Conservation (phyloP, 2,329 filamentous ascomycete genomes). For the Sarocladium strictum region DNA sequence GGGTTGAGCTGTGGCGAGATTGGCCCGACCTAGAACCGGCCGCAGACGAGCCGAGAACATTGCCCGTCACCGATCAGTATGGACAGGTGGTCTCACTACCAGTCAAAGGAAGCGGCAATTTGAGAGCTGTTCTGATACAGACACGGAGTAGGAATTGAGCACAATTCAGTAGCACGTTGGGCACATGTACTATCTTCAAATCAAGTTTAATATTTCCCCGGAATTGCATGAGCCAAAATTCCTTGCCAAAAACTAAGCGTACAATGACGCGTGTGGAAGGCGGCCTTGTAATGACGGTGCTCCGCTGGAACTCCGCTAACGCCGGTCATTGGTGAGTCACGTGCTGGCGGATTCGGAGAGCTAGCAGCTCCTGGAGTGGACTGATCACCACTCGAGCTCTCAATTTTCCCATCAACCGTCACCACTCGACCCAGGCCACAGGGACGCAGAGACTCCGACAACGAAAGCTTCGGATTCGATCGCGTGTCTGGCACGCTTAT, state of each 20-base stretch:
- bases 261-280: neutral
- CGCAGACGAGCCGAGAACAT: conserved; percentile 19
- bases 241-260: neutral
- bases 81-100: conserved; percentile 10
- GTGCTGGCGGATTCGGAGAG: conserved; percentile 3
- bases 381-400: conserved; percentile 9
- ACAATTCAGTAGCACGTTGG: too few species aligned
- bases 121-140: conserved; percentile 37
- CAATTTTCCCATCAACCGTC: conserved; percentile 5
- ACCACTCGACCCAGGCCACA: conserved; percentile 4
- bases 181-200: too few species aligned
- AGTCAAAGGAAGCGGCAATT: conserved; percentile 42
- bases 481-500: neutral
- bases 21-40: conserved; percentile 41
- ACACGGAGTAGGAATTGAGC: neutral
- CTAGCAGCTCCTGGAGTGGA: conserved; percentile 9
- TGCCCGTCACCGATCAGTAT: conserved; percentile 18
- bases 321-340: neutral
- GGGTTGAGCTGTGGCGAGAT: conserved; percentile 68
- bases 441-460: neutral
- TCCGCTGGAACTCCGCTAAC: conserved; percentile 6
- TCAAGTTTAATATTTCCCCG: too few species aligned
- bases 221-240: too few species aligned
- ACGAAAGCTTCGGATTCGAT: neutral
- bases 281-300: neutral